These are phyloP conservation scores for Sporothrix curviconia DNA, from an alignment of 2,329 filamentous ascomycete species.

Conservation along the genomic window DNA sequence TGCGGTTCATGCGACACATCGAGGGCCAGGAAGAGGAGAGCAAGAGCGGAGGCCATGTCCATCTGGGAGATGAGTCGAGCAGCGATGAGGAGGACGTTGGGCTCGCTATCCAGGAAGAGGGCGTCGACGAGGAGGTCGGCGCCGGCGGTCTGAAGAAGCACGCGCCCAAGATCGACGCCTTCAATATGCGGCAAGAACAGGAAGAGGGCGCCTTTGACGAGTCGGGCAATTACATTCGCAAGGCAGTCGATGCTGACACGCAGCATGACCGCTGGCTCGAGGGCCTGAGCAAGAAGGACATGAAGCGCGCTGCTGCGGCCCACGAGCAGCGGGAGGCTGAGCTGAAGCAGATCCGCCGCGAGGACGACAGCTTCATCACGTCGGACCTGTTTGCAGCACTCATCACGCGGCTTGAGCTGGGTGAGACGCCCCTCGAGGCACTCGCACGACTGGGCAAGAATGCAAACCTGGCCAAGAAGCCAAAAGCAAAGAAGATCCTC, in stretches of 20 bases:
- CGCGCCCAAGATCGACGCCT: conserved; percentile 89
- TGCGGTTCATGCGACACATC: conserved; percentile 59
- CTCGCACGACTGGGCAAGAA: conserved; percentile 71
- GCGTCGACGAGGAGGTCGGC: conserved; percentile 81
- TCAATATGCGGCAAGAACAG: conserved; percentile 86
- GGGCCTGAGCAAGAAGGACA: conserved; percentile 87
- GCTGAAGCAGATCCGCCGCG: conserved; percentile 60
- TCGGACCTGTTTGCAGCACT: conserved; percentile 68
- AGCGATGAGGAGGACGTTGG: conserved; percentile 66
- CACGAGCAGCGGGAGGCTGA: conserved; percentile 80
- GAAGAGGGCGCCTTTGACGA: conserved; percentile 92
- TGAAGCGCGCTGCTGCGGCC: conserved; percentile 78
- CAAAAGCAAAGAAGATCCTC: conserved; percentile 54
- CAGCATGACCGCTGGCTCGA: conserved; percentile 90
- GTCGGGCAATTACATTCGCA: conserved; percentile 82
- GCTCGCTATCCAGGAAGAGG: conserved; percentile 67
- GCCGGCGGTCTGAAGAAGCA: conserved; percentile 86
- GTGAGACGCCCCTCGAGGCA: conserved; percentile 84
- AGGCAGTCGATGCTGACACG: conserved; percentile 81
- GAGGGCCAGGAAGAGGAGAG: conserved; percentile 65
- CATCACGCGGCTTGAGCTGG: conserved; percentile 65
- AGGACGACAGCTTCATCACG: conserved; percentile 83
- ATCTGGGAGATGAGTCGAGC: background rate
- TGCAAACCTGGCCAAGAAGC: conserved; percentile 38
- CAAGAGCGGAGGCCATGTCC: conserved; percentile 9